Evolutionary conservation across 305 asterid species (phyloP).

Genomic region (Fraxinus sp.): DNA sequence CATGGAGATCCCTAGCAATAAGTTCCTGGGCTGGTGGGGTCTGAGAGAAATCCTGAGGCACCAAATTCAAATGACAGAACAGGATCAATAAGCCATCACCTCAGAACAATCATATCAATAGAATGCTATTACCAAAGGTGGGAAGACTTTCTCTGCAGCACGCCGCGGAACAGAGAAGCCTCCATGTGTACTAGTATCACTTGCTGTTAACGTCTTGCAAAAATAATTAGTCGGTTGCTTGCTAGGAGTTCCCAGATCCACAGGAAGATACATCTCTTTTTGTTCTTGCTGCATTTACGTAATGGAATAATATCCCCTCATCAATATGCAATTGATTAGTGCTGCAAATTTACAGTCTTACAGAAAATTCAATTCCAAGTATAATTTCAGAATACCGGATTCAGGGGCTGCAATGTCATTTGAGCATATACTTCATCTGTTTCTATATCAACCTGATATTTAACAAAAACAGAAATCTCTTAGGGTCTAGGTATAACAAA

Average conservation of each 20-base stretch:
- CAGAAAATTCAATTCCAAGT: not conserved
- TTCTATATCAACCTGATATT: conserved; percentile 89
- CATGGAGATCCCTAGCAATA: conserved; percentile 94
- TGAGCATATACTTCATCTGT: conserved; percentile 97
- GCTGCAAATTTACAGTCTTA: not conserved
- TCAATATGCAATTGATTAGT: conserved; percentile 7
- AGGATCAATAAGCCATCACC: conserved; percentile 15
- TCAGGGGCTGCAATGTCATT: conserved; percentile 95
- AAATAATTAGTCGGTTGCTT: conserved; percentile 91
- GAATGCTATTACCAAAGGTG: conserved; percentile 66
- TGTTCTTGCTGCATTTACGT: conserved; percentile 70
- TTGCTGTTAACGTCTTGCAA: conserved; percentile 92
- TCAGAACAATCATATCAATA: conserved; percentile 11
- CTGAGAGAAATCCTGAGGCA: conserved; percentile 80
- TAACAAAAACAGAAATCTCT: conserved; percentile 25
- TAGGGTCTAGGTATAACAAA: conserved; percentile 6
- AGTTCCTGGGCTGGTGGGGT: conserved; percentile 97
- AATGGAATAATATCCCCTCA: conserved; percentile 8
- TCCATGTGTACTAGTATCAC: conserved; percentile 96
- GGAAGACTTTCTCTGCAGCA: conserved; percentile 99
- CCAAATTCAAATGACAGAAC: conserved; percentile 27
- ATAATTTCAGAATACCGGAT: conserved; percentile 45
- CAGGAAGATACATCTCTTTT: conserved; percentile 75
- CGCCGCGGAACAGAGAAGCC: conserved; percentile 99
- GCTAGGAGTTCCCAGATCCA: conserved; percentile 83